A percentile compares a stretch with the other conserved stretches of the same genome.
Conservation (phyloP, 768 basidiomycete species). For the Mycena belliarum region DNA sequence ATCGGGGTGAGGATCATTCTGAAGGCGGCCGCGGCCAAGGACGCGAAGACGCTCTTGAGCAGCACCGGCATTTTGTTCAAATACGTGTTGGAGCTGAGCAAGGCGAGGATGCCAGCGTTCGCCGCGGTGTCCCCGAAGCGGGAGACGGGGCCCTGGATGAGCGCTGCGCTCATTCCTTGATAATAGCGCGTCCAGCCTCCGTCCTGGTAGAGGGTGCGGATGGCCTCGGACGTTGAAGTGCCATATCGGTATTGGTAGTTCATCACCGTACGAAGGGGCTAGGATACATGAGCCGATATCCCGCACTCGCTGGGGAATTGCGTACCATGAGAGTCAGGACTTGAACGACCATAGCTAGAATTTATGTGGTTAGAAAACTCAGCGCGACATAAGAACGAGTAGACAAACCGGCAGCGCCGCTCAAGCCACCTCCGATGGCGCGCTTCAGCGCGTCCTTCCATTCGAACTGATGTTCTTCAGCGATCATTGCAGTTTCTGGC, state of each 20-base stretch:
- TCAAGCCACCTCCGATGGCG: slow-evolving; percentile 88
- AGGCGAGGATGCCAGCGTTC: slow-evolving; percentile 87
- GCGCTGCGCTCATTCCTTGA: slow-evolving; percentile 82
- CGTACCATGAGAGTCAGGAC: slow-evolving; percentile 82
- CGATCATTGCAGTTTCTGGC: neutral
- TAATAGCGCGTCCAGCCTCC: slow-evolving; percentile 87
- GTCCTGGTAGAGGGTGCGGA: slow-evolving; percentile 67
- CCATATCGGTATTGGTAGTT: slow-evolving; percentile 95
- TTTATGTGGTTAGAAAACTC: neutral
- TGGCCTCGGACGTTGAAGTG: slow-evolving; percentile 67
- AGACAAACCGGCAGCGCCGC: slow-evolving; percentile 70
- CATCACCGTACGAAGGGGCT: slow-evolving; percentile 96
- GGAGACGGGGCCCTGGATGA: slow-evolving; percentile 80
- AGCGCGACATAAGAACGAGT: neutral
- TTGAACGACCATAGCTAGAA: slow-evolving; percentile 89
- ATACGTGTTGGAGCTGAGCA: slow-evolving; percentile 75
- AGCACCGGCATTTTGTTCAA: slow-evolving; percentile 61
- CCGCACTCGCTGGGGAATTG: neutral
- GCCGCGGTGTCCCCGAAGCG: slow-evolving; percentile 96
- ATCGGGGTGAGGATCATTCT: slow-evolving; percentile 91
- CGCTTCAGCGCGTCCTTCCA: slow-evolving; percentile 70
- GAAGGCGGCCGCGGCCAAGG: slow-evolving; percentile 78
- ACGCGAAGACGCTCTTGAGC: slow-evolving; percentile 80
- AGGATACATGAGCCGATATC: slow-evolving; percentile 6
- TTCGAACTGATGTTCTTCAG: slow-evolving; percentile 67